Evolutionary conservation across 208 protist species (phyloP).

Genomic region (Balamuthia mandrillaris): DNA sequence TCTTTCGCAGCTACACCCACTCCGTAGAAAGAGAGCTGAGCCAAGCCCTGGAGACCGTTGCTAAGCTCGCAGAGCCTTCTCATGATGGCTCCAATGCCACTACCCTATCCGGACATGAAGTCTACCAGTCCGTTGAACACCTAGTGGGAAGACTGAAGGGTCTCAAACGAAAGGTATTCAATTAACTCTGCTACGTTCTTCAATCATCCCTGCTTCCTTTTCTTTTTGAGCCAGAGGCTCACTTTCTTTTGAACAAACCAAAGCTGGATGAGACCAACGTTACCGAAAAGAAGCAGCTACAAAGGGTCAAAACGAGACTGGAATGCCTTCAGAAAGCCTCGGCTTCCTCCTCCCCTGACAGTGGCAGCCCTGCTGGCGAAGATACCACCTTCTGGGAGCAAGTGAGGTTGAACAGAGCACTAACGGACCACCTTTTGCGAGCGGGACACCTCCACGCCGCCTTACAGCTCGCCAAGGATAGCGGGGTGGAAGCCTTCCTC

Average conservation of each 20-base stretch:
- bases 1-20: not conserved
- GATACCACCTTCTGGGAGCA: not conserved
- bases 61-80: not conserved
- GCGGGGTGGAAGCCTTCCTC: not conserved
- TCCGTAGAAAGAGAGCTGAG: slow-evolving; percentile 24
- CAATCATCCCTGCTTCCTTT: no score
- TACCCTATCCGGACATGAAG: not conserved
- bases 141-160: slow-evolving; percentile 30
- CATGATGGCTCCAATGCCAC: no score
- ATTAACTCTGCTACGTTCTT: not conserved
- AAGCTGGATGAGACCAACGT: not conserved
- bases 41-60: not conserved
- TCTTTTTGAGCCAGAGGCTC: not conserved
- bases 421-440: slow-evolving; percentile 34
- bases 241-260: not conserved
- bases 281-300: not conserved
- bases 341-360: not conserved
- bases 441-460: not conserved
- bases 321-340: not conserved
- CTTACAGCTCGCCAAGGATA: not conserved
- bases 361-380: not conserved
- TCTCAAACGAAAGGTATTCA: slow-evolving; percentile 28
- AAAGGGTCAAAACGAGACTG: not conserved
- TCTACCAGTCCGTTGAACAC: not conserved
- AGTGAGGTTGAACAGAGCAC: not conserved